Base-by-base conservation (phyloP, 371 early-diverging fungal species). In the Amoeboaphelidium protococcarum region DNA sequence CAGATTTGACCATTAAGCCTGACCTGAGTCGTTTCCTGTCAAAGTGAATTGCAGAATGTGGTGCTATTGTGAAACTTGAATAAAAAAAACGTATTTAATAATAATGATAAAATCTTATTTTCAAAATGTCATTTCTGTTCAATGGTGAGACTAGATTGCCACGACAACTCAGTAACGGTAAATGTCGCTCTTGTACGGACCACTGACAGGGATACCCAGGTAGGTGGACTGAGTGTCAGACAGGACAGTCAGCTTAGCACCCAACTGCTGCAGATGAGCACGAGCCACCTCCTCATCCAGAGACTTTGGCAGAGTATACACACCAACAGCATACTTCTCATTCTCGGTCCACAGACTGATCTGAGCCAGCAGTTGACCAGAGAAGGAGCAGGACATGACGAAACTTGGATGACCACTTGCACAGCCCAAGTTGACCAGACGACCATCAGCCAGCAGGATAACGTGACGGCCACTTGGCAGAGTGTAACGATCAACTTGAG, bases 361-460 rank as follows among this genome's bases (percentile, higher is more conserved):
- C 71, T 92, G 95, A 55, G 97, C 97, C 53, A 96, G 72, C 50
- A 81, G 83, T 76, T 96, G 97, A 82, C 92, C 92, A 56, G 82
- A 76, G 78, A 96, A 96, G 50, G 94, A 92, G 81, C 83, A 87
- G 74, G 84, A 83, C 97, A 94, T 96, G 72, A 92, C 95, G 59
- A 95, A 91, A 56, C 80, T 80, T 51, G 95, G 91, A 72, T 92
- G 95, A 53, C 97, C 97, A 56, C 91, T 91, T 59, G 91, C 97
- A 71, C 97, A 97, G 49, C 91, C 95, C 62, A 97, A 72, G 80
- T 95, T 97, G 68, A 95, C 95, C 55, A 97, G 78, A 68, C 97
- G 86, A 56, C 95, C 95, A 66, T 92, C 88, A 54, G 95, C 97
- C n/a, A 57, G 52, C 48, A 95, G 77, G 62, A 96, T 86, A 63